Conservation (phyloP, 75 land plant genomes). For the Ceratopteris richardii region DNA sequence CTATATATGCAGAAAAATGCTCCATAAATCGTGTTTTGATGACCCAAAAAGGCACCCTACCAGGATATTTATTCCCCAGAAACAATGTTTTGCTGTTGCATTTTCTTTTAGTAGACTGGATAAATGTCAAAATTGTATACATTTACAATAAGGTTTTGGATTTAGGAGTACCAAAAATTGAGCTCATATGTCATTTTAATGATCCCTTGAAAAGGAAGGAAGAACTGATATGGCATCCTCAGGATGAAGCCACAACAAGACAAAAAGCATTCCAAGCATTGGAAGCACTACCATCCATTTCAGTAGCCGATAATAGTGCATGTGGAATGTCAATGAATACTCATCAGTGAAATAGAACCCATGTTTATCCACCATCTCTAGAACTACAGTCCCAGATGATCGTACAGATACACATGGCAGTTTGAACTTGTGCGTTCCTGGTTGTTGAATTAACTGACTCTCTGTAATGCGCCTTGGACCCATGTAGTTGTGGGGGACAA, state of each 20-base stretch:
- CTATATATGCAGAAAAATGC: too few relatives aligned
- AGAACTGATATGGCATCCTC: constrained; percentile 68
- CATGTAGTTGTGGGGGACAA: constrained; percentile 94
- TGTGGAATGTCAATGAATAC: constrained; percentile 89
- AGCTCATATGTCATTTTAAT: too few relatives aligned
- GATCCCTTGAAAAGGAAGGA: constrained; percentile 84
- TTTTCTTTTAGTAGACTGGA: too few relatives aligned
- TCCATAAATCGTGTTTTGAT: too few relatives aligned
- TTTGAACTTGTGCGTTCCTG: constrained; percentile 63
- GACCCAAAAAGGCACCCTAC: too few relatives aligned
- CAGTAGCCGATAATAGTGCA: constrained; percentile 87
- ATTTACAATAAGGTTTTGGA: too few relatives aligned
- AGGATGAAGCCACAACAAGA: constrained; percentile 73
- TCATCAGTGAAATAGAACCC: constrained; percentile 84
- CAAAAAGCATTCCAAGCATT: constrained; percentile 85
- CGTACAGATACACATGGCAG: constrained; percentile 86
- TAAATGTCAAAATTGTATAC: too few relatives aligned
- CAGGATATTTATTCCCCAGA: too few relatives aligned
- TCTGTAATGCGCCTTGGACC: constrained; percentile 65
- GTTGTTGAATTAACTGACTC: constrained; percentile 34
- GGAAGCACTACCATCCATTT: constrained; percentile 93
- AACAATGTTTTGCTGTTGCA: too few relatives aligned
- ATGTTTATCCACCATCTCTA: constrained; percentile 93
- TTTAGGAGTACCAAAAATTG: too few relatives aligned
- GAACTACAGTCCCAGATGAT: constrained; percentile 75